Evolutionary conservation across 257 asterid genomes (phyloP), one percentile per base, ranked within the genome.

Genomic region (Forsythia viridissima): DNA sequence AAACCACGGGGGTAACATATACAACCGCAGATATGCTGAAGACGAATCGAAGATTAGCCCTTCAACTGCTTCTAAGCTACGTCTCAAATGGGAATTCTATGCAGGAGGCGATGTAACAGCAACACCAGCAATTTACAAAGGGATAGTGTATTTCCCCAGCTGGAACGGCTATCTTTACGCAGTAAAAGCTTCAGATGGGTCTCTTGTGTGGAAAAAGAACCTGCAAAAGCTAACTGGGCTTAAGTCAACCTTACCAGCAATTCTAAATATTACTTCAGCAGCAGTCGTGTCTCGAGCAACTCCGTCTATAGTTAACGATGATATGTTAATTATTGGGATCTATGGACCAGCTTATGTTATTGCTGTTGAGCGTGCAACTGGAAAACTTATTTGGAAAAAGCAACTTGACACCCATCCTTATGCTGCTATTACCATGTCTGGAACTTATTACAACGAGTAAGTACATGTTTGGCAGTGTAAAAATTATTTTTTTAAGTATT

Each of bases 341-440:
- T 82, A 79, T 38, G 92, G 89, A 1, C 91, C 91, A 6, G 91
- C 92, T 30, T 85, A 84, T 43, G 86, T 87, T 10, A 30, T 91
- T 48, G 90, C 89, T 0, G 72, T 91, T 3, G 42, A 79, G 46
- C 84, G 89, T 3, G 69, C 85, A 2, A 80, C 85, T 0, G 93
- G 96, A 2, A 36, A 76, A 20, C 87, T 89, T 12, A 37, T 89
- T 12, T 91, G 96, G 93, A 83, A 77, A 24, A 86, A 80, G 8
- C 83, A 46, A 79, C 84, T 91, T 2, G 93, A 91, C 5, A 34
- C 6, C 4, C 92, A 86, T 82, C 88, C 89, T 4, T 66, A 78
- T 6, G 74, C 91, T 42, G 12, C 88, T 13, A 75, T 91, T 24
- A 89, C 96, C 70, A 89, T 88, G 93, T 91, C 93, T 8, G 91